Evolutionary conservation across 2,329 filamentous ascomycete genomes (phyloP).

Genomic region (Trichoderma endophyticum): DNA sequence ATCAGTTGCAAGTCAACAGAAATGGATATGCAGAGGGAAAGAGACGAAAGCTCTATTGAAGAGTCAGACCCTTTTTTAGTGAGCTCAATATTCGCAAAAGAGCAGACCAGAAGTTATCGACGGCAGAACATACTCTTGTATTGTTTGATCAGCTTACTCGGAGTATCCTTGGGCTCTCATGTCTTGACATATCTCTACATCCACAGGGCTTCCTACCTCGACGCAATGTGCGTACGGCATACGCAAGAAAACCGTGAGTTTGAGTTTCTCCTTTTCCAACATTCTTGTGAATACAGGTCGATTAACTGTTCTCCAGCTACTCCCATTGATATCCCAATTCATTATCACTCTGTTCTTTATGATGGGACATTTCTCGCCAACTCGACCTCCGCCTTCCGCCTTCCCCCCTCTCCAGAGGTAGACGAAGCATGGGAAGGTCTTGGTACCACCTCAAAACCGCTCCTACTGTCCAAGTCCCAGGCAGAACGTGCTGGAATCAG

Average conservation of each 20-base stretch:
- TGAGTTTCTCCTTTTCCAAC: not conserved
- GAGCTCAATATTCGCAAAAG: not conserved
- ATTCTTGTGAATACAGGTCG: not conserved
- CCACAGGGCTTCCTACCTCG: conserved; percentile 3
- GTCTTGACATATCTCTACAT: conserved; percentile 1
- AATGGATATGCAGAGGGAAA: not conserved
- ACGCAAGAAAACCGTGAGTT: conserved; percentile 8
- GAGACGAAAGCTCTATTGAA: conserved; percentile 6
- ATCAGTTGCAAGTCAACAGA: not conserved
- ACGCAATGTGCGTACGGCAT: not conserved
- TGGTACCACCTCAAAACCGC: conserved; percentile 3
- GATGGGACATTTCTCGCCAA: conserved; percentile 11
- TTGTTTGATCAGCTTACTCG: not conserved
- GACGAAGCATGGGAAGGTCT: conserved; percentile 15
- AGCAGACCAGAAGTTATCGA: not conserved
- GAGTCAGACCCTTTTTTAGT: not conserved
- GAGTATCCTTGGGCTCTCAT: not conserved
- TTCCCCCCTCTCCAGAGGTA: not conserved
- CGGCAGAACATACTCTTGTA: not conserved
- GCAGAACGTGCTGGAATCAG: not conserved
- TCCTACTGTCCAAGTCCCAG: not conserved
- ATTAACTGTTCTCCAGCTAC: not conserved
- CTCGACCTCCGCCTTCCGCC: not conserved
- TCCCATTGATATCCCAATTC: conserved; percentile 7
- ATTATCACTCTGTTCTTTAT: conserved; percentile 4